A percentile compares a stretch with the other conserved stretches of the same genome.
Conservation (phyloP, 768 basidiomycete genomes). For the Psilocybe azurescens region DNA sequence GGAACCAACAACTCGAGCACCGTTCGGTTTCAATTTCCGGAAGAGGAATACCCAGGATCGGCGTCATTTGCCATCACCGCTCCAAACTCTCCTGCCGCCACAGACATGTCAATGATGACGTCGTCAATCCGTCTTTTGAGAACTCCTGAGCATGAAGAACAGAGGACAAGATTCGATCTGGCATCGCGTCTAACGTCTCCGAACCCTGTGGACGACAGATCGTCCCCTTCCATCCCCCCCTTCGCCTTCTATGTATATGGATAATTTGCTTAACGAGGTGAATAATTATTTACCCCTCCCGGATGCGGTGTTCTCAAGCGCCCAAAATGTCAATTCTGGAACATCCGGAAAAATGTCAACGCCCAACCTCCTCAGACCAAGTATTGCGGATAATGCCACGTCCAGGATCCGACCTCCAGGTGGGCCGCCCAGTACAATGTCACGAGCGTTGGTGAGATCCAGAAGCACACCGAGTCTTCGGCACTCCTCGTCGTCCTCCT, state of each 20-base stretch:
- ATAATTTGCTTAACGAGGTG: too few relatives aligned
- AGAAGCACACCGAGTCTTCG: conserved; percentile 6
- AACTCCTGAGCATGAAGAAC: neutral
- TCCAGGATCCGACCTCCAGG: too few relatives aligned
- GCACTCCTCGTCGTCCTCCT: neutral
- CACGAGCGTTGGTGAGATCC: conserved; percentile 2
- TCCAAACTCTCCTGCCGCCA: neutral
- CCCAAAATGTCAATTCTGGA: too few relatives aligned
- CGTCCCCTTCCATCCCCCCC: too few relatives aligned
- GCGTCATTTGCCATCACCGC: neutral
- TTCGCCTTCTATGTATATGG: too few relatives aligned
- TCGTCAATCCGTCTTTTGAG: neutral
- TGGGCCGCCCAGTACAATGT: neutral
- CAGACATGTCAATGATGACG: conserved; percentile 4
- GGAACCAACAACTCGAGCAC: neutral
- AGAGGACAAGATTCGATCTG: neutral
- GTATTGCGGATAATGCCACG: too few relatives aligned
- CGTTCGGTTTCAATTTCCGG: conserved; percentile 7
- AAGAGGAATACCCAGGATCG: neutral
- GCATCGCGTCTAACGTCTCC: neutral
- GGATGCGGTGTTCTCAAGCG: too few relatives aligned
- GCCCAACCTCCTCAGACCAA: too few relatives aligned
- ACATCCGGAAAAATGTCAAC: too few relatives aligned
- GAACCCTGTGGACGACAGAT: neutral
- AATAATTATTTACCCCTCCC: too few relatives aligned